Evolutionary conservation across 1,139 yeast genomes (phyloP).

Genomic region (Suhomyces taliae): DNA sequence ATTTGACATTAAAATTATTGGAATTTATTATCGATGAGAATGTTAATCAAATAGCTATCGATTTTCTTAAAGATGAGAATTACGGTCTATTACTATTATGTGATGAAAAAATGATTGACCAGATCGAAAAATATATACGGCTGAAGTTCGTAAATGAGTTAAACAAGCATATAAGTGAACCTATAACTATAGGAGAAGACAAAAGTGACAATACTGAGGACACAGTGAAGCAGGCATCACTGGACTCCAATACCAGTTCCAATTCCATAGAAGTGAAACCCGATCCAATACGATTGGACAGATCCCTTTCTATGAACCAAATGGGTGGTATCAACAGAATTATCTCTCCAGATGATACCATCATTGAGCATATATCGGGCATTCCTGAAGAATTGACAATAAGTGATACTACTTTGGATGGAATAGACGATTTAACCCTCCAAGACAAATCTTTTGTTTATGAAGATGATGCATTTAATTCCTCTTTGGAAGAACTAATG

Average conservation of each 20-base stretch:
- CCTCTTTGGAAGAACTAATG: conserved; percentile 24
- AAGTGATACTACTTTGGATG: conserved; percentile 10
- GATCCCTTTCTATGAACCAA: not conserved
- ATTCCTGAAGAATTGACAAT: conserved; percentile 4
- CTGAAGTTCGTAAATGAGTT: conserved; percentile 15
- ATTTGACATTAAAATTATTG: conserved; percentile 23
- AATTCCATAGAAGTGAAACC: not conserved
- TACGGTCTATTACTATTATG: conserved; percentile 31
- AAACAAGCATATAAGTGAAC: conserved; percentile 7
- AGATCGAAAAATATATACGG: conserved; percentile 31
- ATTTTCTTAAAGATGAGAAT: conserved; percentile 34
- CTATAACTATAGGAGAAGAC: not conserved
- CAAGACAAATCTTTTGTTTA: conserved; percentile 14
- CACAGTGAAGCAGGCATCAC: not conserved
- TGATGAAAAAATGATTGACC: conserved; percentile 28
- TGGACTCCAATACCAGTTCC: no score
- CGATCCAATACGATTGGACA: not conserved
- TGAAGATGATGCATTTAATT: conserved; percentile 21
- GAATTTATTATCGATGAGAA: conserved; percentile 18
- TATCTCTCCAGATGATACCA: conserved; percentile 1
- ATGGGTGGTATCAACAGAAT: not conserved
- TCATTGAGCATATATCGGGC: conserved; percentile 3
- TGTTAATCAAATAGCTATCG: conserved; percentile 19
- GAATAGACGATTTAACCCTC: conserved; percentile 7
- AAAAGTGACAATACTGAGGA: not conserved